A percentile compares a stretch with the other conserved stretches of the same genome.
Conservation (phyloP, 192 early-diverging fungal species). For the Thamnidium elegans region DNA sequence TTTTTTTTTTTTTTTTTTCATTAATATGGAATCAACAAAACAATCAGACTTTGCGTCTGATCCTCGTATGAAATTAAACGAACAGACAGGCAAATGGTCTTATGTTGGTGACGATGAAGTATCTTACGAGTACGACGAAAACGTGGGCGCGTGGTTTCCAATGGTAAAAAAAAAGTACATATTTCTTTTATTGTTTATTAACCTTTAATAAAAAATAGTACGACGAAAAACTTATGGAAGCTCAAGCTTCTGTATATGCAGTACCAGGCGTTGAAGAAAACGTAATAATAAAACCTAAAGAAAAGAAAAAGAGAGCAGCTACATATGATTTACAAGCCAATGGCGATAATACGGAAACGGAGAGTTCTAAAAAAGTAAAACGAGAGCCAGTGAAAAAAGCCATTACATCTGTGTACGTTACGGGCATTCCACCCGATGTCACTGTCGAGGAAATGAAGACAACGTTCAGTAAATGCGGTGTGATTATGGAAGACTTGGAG, state of each 20-base stretch:
- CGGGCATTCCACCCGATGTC: constrained; percentile 76
- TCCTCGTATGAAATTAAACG: constrained; percentile 57
- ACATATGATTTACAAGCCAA: constrained; percentile 33
- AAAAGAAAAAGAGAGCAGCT: constrained; percentile 51
- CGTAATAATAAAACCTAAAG: constrained; percentile 30
- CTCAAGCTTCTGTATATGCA: constrained; percentile 68
- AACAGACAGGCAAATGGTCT: constrained; percentile 74
- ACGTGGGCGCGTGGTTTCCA: constrained; percentile 87
- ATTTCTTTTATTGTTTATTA: constrained; percentile 15
- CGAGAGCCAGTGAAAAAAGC: constrained; percentile 46
- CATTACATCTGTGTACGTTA: constrained; percentile 84
- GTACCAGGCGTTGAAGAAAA: constrained; percentile 55
- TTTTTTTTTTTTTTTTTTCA: background rate
- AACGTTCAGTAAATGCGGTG: constrained; percentile 73
- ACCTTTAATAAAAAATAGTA: constrained; percentile 34
- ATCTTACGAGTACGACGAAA: constrained; percentile 82
- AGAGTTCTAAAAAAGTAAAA: constrained; percentile 50
- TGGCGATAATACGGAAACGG: background rate
- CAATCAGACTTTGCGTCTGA: constrained; percentile 49
- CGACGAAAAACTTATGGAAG: constrained; percentile 56
- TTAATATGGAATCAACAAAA: constrained; percentile 2
- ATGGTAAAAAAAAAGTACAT: constrained; percentile 52
- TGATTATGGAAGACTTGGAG: constrained; percentile 74
- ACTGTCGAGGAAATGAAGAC: constrained; percentile 77
- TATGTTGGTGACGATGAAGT: constrained; percentile 77